Conservation (phyloP, 2,329 filamentous ascomycete species). For the Aspergillus nomiae region DNA sequence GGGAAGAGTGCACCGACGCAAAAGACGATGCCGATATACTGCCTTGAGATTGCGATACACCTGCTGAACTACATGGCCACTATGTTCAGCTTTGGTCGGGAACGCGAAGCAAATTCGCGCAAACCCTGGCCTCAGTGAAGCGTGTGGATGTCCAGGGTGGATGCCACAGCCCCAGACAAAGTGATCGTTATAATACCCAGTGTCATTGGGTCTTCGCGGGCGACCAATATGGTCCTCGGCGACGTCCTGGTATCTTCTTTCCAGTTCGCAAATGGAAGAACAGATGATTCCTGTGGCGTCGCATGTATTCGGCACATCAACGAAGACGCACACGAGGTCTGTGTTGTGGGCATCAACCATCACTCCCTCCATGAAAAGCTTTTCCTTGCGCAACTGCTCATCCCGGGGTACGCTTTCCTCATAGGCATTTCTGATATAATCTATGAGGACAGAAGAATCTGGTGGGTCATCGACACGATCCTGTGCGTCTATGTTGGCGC, state of each 20-base stretch:
- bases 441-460: too few species aligned
- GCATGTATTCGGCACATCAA: neutral
- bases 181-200: neutral
- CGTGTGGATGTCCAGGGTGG: too few species aligned
- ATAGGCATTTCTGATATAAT: neutral
- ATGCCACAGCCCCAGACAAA: neutral
- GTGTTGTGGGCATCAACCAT: neutral
- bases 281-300: neutral
- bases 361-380: neutral
- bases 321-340: neutral
- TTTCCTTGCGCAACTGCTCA: neutral
- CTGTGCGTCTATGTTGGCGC: neutral
- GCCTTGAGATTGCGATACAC: too few species aligned
- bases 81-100: too few species aligned
- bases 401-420: neutral
- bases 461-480: neutral
- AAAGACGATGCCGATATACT: too few species aligned
- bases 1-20: too few species aligned
- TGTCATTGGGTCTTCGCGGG: neutral
- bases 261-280: neutral
- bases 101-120: too few species aligned
- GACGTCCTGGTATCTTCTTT: neutral
- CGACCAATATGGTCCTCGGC: neutral
- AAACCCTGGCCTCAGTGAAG: too few species aligned
- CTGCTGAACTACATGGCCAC: too few species aligned